Evolutionary conservation across 495 filamentous ascomycete genomes (phyloP).

Genomic region (Annulohypoxylon moriforme): DNA sequence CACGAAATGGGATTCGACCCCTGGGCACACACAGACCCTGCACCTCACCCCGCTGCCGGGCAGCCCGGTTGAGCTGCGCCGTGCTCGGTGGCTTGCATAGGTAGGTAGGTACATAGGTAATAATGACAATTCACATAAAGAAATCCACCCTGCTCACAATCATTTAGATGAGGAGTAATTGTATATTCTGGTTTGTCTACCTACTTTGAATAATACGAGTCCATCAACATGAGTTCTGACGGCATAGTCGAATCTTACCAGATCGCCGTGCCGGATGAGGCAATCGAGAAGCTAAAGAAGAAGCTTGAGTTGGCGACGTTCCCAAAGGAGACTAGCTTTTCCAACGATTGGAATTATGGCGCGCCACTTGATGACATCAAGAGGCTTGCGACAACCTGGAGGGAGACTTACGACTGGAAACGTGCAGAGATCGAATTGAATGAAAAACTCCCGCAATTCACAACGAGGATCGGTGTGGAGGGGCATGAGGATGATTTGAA

Average conservation of each 20-base stretch:
- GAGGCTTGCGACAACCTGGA: conserved; percentile 36
- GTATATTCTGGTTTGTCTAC: neutral
- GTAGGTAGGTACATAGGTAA: neutral
- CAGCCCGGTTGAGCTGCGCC: neutral
- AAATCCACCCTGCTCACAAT: neutral
- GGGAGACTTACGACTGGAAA: conserved; percentile 42
- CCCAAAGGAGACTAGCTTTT: conserved; percentile 42
- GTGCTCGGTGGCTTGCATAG: neutral
- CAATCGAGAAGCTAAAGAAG: conserved; percentile 28
- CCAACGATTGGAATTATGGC: conserved; percentile 41
- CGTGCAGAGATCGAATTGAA: conserved; percentile 60
- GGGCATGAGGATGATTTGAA: conserved; percentile 55
- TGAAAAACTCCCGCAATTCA: conserved; percentile 61
- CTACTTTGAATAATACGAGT: neutral
- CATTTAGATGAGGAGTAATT: neutral
- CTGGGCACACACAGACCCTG: neutral
- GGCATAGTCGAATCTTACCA: conserved; percentile 33
- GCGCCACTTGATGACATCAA: conserved; percentile 38
- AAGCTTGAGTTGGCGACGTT: conserved; percentile 43
- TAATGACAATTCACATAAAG: neutral
- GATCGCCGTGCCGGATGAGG: conserved; percentile 41
- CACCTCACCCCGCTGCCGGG: neutral
- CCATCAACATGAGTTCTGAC: neutral
- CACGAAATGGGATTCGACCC: neutral
- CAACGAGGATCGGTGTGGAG: conserved; percentile 53